Base-by-base conservation (phyloP, 1,284 basidiomycete species). In the Cutaneotrichosporon daszewskae region DNA sequence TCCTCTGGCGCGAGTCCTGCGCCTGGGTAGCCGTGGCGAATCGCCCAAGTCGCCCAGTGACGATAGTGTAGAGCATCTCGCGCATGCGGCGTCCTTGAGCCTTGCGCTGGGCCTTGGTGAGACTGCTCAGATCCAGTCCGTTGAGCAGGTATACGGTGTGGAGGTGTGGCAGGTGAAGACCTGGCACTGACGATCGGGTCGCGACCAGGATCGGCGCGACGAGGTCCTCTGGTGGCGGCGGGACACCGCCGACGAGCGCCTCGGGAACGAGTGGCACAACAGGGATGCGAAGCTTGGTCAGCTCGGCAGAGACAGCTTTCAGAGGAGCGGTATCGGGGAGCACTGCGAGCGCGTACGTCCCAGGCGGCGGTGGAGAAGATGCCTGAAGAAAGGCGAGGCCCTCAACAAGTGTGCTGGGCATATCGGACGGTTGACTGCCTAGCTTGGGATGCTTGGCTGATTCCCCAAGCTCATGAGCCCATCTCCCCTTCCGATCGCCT, bases 131-230 rank as follows among this genome's bases (percentile, higher is more conserved):
- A 39, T 65, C 61, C n/a, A 65, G 43, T 7, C 63, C 63, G 27
- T 49, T 47, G 2, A 63, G 39, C 4, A 63, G 49, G 35, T 62
- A 62, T 23, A 65, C 49, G 4, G 56, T 60, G 40, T 58, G 57
- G 11, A 65, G 45, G 12, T 45, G 19, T 0, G 51, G 45, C 1
- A 65, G 45, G 42, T 65, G 59, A 13, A 65, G 35, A 2, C 62
- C 62, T 2, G 60, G 43, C 3, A 62, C 41, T 8, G 51, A 45
- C 2, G 55, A 51, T 25, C 62, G 44, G 14, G 42, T 44, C 3
- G 55, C 40, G 8, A 62, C 26, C 7, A 62, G 40, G 12, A 57
- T 34, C 5, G 53, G 52, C 32, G 49, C 23, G 13, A 27, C 22
- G 2, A 22, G 39, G 32, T 46, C 32, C 5, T 23, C 18, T 3